A percentile compares a stretch with the other conserved stretches of the same genome.
Evolutionary conservation across 2,329 filamentous ascomycete species (phyloP).

Genomic region (Huntiella omanensis): DNA sequence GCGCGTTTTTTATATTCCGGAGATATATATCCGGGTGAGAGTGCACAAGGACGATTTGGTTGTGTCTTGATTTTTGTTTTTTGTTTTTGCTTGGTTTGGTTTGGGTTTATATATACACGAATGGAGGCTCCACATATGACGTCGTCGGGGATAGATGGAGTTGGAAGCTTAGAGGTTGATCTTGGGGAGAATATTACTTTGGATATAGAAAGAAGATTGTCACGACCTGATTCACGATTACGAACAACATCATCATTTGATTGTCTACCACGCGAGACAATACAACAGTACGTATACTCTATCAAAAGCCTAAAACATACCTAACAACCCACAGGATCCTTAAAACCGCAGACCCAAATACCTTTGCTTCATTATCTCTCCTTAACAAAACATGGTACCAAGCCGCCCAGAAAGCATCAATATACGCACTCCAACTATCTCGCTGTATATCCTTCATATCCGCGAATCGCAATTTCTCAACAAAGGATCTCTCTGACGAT

Average conservation of each 20-base stretch:
- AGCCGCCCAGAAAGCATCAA: slow-evolving; percentile 41
- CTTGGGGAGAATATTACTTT: too few relatives aligned
- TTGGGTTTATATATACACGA: too few relatives aligned
- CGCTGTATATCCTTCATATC: slow-evolving; percentile 39
- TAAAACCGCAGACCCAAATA: slow-evolving; percentile 37
- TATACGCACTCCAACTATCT: slow-evolving; percentile 45
- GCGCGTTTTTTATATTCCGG: too few relatives aligned
- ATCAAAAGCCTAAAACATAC: not conserved
- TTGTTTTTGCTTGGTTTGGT: too few relatives aligned
- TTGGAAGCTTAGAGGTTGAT: too few relatives aligned
- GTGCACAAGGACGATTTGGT: too few relatives aligned
- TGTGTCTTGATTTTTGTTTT: too few relatives aligned
- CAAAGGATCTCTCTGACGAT: slow-evolving; percentile 23
- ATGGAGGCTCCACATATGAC: too few relatives aligned
- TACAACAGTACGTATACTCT: not conserved
- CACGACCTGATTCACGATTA: not conserved
- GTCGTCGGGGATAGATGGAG: too few relatives aligned
- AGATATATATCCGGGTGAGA: too few relatives aligned
- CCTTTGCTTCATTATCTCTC: slow-evolving; percentile 46
- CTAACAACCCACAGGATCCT: slow-evolving; percentile 33
- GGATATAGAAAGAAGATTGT: too few relatives aligned
- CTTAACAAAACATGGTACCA: slow-evolving; percentile 47
- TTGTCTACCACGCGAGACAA: not conserved
- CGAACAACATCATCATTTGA: not conserved
- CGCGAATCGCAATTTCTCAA: slow-evolving; percentile 24